A percentile compares a stretch with the other conserved stretches of the same genome.
Evolutionary conservation across 257 asterid species (phyloP).

Genomic region (Leptodermis oblonga): DNA sequence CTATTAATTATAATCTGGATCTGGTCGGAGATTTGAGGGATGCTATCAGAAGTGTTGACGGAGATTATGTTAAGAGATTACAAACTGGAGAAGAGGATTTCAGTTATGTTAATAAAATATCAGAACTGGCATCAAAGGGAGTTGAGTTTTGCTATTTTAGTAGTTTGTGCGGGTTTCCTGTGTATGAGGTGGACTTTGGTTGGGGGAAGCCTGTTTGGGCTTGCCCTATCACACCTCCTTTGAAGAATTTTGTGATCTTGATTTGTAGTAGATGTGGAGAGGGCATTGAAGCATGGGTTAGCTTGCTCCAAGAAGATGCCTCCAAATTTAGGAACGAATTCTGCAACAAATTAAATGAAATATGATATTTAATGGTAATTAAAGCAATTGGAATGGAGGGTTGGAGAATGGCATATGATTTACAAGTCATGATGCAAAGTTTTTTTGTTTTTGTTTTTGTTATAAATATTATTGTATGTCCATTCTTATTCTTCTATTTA

Average conservation of each 20-base stretch:
- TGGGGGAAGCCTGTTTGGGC: conserved; percentile 49
- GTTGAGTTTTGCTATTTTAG: conserved; percentile 27
- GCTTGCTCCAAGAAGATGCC: conserved; percentile 23
- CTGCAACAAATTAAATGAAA: too few relatives aligned
- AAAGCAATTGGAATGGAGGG: too few relatives aligned
- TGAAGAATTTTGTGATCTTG: conserved; percentile 25
- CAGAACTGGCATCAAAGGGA: conserved; percentile 1
- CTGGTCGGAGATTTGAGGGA: conserved; percentile 1
- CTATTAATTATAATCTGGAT: neutral
- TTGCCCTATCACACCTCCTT: conserved; percentile 23
- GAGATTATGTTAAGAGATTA: neutral
- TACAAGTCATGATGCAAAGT: too few relatives aligned
- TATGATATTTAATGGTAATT: too few relatives aligned
- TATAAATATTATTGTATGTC: too few relatives aligned
- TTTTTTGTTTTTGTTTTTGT: too few relatives aligned
- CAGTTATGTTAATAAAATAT: neutral
- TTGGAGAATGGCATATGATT: too few relatives aligned
- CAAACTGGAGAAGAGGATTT: neutral
- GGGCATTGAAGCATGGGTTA: conserved; percentile 48
- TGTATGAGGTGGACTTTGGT: conserved; percentile 47
- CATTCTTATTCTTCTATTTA: too few relatives aligned
- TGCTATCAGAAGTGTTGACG: neutral
- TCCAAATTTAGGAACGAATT: too few relatives aligned
- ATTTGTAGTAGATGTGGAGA: conserved; percentile 34
- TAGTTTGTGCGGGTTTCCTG: conserved; percentile 47